Evolutionary conservation across 176 grass and related monocot species (phyloP).

Genomic region (Bothriochloa decipiens): DNA sequence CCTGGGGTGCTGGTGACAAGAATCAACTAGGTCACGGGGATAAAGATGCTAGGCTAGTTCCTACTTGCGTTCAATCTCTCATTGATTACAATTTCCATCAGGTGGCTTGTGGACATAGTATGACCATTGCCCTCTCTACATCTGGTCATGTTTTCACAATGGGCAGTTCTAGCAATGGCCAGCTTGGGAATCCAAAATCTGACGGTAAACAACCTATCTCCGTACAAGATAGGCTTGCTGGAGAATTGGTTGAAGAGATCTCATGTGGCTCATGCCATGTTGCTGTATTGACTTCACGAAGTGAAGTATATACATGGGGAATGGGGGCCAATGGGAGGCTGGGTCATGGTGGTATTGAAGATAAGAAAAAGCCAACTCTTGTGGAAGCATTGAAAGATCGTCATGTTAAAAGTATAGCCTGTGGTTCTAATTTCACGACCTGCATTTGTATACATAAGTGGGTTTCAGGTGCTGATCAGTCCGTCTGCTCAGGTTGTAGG

Average conservation of each 20-base stretch:
- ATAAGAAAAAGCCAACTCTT: conserved; percentile 74
- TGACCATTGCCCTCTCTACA: conserved; percentile 78
- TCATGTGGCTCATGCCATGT: conserved; percentile 60
- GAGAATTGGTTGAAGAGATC: conserved; percentile 89
- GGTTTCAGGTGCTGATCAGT: conserved; percentile 87
- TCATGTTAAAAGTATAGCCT: conserved; percentile 93
- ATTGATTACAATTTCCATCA: conserved; percentile 81
- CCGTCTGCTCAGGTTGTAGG: conserved; percentile 81
- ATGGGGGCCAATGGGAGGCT: conserved; percentile 86
- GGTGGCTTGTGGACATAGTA: conserved; percentile 74
- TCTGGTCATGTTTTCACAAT: conserved; percentile 90
- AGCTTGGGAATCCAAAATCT: conserved; percentile 71
- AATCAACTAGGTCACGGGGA: conserved; percentile 81
- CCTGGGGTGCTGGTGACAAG: conserved; percentile 90
- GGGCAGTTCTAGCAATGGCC: conserved; percentile 75
- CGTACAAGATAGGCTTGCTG: conserved; percentile 61
- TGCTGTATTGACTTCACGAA: conserved; percentile 75
- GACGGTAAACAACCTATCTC: conserved; percentile 64
- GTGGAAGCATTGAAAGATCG: conserved; percentile 78
- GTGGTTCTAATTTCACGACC: conserved; percentile 87
- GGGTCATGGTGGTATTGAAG: conserved; percentile 78
- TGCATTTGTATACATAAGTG: conserved; percentile 99
- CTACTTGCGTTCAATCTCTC: conserved; percentile 67
- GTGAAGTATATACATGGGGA: conserved; percentile 93
- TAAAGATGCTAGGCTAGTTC: conserved; percentile 69